Evolutionary conservation across 352 stramenopile species (phyloP), one percentile per base, ranked within the genome.

Genomic region (Globisporangium iwayamae): DNA sequence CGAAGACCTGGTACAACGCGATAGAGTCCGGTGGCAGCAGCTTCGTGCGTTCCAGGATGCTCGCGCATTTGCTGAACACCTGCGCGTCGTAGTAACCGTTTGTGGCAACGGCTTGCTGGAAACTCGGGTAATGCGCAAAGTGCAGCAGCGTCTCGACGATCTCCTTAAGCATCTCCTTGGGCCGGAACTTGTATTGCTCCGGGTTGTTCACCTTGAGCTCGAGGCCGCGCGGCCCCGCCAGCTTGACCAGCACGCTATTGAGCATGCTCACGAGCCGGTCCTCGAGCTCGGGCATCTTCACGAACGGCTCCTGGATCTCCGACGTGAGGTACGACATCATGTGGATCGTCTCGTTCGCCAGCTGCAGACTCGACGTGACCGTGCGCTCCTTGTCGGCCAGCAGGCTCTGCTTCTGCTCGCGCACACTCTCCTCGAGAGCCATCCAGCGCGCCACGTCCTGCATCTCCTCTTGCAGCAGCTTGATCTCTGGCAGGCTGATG

Each of bases 281-380:
- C 65, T 94, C 90, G 34, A 99, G 87, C 73, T 98, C 96, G 11
- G 91, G 78, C 73, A 96, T 89, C 58, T 84, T 76, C 16, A 98
- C 75, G 58, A 99, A 99, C 43, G 98, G 91, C 36, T 85, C 79
- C 62, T 96, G 93, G 43, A 94, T 89, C 73, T 99, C 96, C 3
- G 92, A 97, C 66, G 96, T 98, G 60, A 99, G 70, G 59, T 98
- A 98, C 30, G 92, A 96, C 81, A 99, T 91, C 96, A 99, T 99
- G 78, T 98, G 90, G 59, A 99, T 93, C 7, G 97, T 99, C 62
- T 98, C 98, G 72, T 98, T 99, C 63, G 96, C 98, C 0, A 99
- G 76, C 53, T 96, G 89, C 56, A 99, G 76, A 56, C 91, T 96
- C 50, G 88, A 93, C 38, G 93, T 98, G 20, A 99, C 94, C 16